These are phyloP conservation scores for Asterochloris sp. DNA, from an alignment of 139 green algal genomes.

Conservation along the genomic window DNA sequence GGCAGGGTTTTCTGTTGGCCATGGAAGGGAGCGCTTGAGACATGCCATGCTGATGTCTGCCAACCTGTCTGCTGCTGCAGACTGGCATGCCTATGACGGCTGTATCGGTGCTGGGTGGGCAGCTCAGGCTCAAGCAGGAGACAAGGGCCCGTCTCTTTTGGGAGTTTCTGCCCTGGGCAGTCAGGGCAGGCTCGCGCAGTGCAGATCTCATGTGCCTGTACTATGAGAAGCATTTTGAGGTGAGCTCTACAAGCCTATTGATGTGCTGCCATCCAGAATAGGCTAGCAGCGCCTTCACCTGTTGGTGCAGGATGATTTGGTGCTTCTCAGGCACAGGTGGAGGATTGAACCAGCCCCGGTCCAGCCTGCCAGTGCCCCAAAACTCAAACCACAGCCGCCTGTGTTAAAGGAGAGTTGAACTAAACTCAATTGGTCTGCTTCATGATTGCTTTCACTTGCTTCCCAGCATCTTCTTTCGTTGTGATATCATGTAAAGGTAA, in stretches of 20 bases:
- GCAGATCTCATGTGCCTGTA: conserved; percentile 85
- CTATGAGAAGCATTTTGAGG: conserved; percentile 85
- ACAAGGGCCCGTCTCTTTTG: conserved; percentile 57
- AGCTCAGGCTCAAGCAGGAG: conserved; percentile 55
- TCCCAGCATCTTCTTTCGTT: conserved; percentile 75
- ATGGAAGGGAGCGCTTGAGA: not conserved
- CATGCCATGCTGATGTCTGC: not conserved
- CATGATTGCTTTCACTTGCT: not conserved
- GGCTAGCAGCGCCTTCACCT: not conserved
- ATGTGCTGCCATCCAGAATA: not conserved
- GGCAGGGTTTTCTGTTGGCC: not conserved
- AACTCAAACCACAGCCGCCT: no score
- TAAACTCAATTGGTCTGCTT: not conserved
- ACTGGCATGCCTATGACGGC: conserved; percentile 93
- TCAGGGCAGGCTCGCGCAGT: conserved; percentile 64
- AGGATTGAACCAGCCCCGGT: conserved; percentile 65
- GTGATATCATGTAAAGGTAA: conserved; percentile 84
- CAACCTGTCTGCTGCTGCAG: conserved; percentile 45
- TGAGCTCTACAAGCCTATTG: not conserved
- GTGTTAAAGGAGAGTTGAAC: no score
- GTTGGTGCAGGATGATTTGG: conserved; percentile 49
- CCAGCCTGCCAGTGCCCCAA: not conserved
- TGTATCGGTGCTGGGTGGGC: conserved; percentile 74
- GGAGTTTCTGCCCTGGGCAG: conserved; percentile 85
- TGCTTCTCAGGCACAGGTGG: conserved; percentile 58